phyloP scores from a whole-genome alignment of 2,329 filamentous ascomycete species.

The Incumbomyces lentus region DNA sequence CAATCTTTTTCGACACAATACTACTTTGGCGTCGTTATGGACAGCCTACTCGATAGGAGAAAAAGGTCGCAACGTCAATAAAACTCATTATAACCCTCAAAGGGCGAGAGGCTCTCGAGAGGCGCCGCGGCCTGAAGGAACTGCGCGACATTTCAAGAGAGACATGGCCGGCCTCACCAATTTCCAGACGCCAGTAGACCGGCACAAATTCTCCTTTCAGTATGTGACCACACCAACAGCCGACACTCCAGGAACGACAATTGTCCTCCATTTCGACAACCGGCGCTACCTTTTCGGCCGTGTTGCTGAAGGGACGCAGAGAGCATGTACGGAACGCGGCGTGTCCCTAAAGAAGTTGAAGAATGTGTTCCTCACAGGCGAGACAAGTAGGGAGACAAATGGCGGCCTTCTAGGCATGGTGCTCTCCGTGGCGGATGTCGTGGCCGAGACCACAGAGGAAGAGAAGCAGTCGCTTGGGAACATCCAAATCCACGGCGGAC shows the following conservation, averaged over 20 bases:
- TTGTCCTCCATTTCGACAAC: slow-evolving; percentile 70
- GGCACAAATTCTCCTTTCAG: slow-evolving; percentile 52
- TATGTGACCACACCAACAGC: slow-evolving; percentile 73
- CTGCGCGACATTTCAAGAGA: not conserved
- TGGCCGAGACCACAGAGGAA: slow-evolving; percentile 27
- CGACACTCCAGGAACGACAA: slow-evolving; percentile 70
- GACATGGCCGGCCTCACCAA: not conserved
- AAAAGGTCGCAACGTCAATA: no score
- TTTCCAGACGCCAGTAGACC: slow-evolving; percentile 3
- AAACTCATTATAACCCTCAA: no score
- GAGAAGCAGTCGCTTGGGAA: slow-evolving; percentile 12
- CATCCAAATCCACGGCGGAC: slow-evolving; percentile 51
- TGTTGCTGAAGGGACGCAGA: slow-evolving; percentile 73
- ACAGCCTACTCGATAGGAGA: not conserved
- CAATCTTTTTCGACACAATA: not conserved
- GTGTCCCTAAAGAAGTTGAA: slow-evolving; percentile 54
- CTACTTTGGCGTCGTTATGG: not conserved
- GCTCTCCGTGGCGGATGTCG: slow-evolving; percentile 66
- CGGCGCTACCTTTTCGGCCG: slow-evolving; percentile 80
- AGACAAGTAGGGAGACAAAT: slow-evolving; percentile 60
- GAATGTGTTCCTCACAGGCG: slow-evolving; percentile 75
- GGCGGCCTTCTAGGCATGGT: slow-evolving; percentile 80
- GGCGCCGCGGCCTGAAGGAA: no score
- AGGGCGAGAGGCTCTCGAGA: no score
- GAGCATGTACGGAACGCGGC: slow-evolving; percentile 60